Evolutionary conservation across 1,139 yeast genomes (phyloP), one percentile per base, ranked within the genome.

Genomic region (Kluyveromyces marxianus): DNA sequence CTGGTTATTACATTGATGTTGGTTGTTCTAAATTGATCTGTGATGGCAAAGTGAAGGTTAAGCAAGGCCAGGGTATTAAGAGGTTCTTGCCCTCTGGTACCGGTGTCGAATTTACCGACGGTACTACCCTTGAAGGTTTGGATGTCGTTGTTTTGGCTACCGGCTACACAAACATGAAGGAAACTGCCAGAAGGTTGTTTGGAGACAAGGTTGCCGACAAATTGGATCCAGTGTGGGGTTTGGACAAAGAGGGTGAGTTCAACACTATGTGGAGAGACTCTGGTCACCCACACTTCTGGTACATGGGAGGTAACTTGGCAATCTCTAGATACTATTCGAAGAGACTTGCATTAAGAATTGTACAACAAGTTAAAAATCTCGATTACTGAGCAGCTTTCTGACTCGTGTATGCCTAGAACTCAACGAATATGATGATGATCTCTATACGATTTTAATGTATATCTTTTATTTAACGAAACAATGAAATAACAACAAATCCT

Each of bases 221-320:
- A 41, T 53, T 67, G 48, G 61, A 65, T 10, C 63, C 64, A n/a
- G 66, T 66, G 25, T 68, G 71, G 71, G 64, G 67, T 10, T 53
- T 66, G 32, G 69, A 68, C 50, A 59, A 65, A 3, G 71, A 67
- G 50, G 71, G 71, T 46, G 71, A 68, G 47, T 54, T 67, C 45
- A 60, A 63, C 28, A 56, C 67, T n/a, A 65, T 68, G 47, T 68
- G 68, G 67, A 62, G 69, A 54, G 57, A 62, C 39, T 62, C 68
- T 26, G 71, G 71, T 4, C 70, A 66, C 47, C 62, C 63, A 27
- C 64, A 65, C 53, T 67, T 68, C 51, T 68, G 68, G 66, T 67
- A 57, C 47, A 72, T 72, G 75, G 77, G 77, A 57, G 76, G 76
- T 46, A 74, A 74, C 50, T 66, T 74, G 53, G 77, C 75, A 51